These are phyloP conservation scores for Phytophthora pisi DNA, from an alignment of 352 stramenopile species.

Conservation along the genomic window DNA sequence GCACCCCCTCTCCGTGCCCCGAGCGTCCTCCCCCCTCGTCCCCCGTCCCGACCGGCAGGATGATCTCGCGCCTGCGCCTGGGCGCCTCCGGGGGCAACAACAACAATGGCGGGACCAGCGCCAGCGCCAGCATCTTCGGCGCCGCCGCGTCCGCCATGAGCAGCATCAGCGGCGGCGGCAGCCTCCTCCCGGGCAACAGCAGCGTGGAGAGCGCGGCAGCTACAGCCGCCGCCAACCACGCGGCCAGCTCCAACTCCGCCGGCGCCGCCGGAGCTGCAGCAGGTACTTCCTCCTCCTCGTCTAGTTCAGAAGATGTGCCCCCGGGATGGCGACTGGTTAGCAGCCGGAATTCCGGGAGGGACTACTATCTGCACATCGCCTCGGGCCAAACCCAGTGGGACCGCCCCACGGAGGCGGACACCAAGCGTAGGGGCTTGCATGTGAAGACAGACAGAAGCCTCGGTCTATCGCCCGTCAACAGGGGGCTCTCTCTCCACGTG, in stretches of 20 bases:
- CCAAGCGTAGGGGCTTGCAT: slow-evolving; percentile 48
- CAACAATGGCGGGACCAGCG: slow-evolving; percentile 40
- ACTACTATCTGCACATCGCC: slow-evolving; percentile 78
- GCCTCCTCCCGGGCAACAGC: slow-evolving; percentile 49
- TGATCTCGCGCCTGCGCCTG: slow-evolving; percentile 79
- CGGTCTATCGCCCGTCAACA: too few species aligned
- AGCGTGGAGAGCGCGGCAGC: slow-evolving; percentile 48
- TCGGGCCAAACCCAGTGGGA: slow-evolving; percentile 76
- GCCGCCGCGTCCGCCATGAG: slow-evolving; percentile 52
- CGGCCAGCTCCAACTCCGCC: slow-evolving; percentile 21
- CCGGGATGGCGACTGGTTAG: slow-evolving; percentile 71
- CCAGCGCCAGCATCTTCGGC: slow-evolving; percentile 74
- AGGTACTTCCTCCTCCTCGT: slow-evolving; percentile 32
- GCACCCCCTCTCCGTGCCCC: not conserved
- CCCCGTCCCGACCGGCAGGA: slow-evolving; percentile 20
- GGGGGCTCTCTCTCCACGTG: too few species aligned
- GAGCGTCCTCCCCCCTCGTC: not conserved
- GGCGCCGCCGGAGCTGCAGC: slow-evolving; percentile 17
- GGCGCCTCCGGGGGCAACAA: slow-evolving; percentile 43
- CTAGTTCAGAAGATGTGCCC: slow-evolving; percentile 44
- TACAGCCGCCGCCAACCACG: slow-evolving; percentile 42
- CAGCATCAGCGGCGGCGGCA: slow-evolving; percentile 51
- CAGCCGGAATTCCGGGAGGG: slow-evolving; percentile 65
- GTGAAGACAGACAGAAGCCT: not conserved
- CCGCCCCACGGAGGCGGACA: slow-evolving; percentile 64